These are phyloP conservation scores for Tieghemostelium lacteum DNA, from an alignment of 78 protist genomes.

Conservation along the genomic window DNA sequence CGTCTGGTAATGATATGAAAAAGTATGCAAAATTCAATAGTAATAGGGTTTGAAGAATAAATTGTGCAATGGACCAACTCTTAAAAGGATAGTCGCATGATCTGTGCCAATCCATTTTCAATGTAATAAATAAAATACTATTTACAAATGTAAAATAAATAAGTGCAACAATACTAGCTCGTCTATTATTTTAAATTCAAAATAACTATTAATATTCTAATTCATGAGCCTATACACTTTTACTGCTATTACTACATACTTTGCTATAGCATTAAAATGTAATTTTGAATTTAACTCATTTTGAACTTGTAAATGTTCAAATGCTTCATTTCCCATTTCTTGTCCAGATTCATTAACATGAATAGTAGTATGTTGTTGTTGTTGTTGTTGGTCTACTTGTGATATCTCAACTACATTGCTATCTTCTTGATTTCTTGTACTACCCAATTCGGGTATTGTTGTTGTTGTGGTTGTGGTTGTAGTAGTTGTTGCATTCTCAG, in stretches of 20 bases:
- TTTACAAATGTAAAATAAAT: constrained; percentile 27
- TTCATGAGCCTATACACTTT: neutral
- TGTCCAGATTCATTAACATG: neutral
- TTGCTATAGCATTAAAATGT: neutral
- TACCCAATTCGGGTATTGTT: neutral
- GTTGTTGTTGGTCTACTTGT: neutral
- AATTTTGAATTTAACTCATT: constrained; percentile 12
- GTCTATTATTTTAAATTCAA: neutral
- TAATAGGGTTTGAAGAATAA: neutral
- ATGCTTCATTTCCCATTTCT: constrained; percentile 45
- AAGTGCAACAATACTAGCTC: neutral
- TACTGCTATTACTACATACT: neutral
- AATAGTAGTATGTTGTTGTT: neutral
- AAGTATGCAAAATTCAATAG: constrained; percentile 6
- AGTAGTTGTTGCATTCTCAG: neutral
- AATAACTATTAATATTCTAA: neutral
- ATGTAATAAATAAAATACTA: neutral
- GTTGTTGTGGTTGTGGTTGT: neutral
- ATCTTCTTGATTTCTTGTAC: neutral
- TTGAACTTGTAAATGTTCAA: constrained; percentile 7
- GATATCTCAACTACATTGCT: neutral
- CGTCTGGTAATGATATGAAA: neutral
- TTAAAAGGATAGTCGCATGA: constrained; percentile 20
- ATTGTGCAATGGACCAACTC: constrained; percentile 12
- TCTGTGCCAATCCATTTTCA: constrained; percentile 27